Conservation (phyloP, 2,329 filamentous ascomycete genomes). For the Fusarium aywerte region DNA sequence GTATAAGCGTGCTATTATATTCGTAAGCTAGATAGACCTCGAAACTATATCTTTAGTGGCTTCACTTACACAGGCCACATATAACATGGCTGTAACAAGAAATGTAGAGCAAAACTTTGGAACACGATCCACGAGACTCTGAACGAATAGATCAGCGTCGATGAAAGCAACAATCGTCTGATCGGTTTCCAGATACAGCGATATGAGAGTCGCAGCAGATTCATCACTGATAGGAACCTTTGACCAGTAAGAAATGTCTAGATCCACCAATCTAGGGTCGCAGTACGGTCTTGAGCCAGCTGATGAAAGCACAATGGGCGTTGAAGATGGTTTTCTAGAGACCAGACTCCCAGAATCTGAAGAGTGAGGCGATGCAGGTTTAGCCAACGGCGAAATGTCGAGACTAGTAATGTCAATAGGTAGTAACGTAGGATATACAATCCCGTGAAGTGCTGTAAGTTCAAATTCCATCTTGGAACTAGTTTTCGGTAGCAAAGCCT, state of each 20-base stretch:
- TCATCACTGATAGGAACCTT: constrained; percentile 6
- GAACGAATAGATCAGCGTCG: neutral
- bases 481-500: neutral
- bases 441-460: neutral
- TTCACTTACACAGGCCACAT: constrained; percentile 1
- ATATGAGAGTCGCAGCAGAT: neutral
- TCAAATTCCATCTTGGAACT: constrained; percentile 7
- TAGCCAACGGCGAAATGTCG: neutral
- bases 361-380: neutral
- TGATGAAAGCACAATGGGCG: neutral
- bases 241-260: constrained; percentile 8
- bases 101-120: neutral
- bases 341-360: neutral
- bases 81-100: constrained; percentile 2
- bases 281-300: neutral
- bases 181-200: constrained; percentile 3
- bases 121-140: neutral
- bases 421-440: constrained; percentile 1
- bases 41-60: neutral
- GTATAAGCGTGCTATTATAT: neutral
- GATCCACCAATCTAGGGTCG: neutral
- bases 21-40: neutral
- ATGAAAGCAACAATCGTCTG: constrained; percentile 5
- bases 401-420: neutral
- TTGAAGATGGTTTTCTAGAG: neutral